These are phyloP conservation scores for Jasminum sambac DNA, from an alignment of 257 asterid species.

Conservation along the genomic window DNA sequence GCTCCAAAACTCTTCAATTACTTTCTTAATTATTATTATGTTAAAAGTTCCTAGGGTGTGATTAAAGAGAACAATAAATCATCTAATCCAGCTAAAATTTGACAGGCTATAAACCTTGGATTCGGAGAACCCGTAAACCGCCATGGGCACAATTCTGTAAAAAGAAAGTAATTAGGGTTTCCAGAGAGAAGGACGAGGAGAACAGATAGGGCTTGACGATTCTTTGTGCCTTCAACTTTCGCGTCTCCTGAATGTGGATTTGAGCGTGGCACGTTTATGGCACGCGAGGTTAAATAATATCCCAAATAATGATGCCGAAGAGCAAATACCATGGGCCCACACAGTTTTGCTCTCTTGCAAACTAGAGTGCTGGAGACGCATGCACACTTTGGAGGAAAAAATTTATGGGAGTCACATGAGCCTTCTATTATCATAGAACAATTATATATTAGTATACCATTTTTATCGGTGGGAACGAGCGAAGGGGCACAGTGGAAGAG, in stretches of 20 bases:
- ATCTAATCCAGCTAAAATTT: conserved; percentile 49
- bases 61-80: conserved; percentile 29
- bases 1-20: conserved; percentile 28
- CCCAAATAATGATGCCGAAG: too few relatives aligned
- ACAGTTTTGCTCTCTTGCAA: too few relatives aligned
- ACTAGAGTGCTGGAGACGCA: too few relatives aligned
- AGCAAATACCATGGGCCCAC: too few relatives aligned
- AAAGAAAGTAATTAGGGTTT: conserved; percentile 35
- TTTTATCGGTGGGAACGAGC: too few relatives aligned
- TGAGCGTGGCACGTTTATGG: conserved; percentile 25
- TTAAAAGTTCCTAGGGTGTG: conserved; percentile 32
- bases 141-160: conserved; percentile 31
- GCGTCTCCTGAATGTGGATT: conserved; percentile 19
- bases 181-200: conserved; percentile 14
- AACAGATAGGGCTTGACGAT: conserved; percentile 68
- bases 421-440: too few relatives aligned
- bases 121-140: conserved; percentile 24
- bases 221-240: conserved; percentile 24
- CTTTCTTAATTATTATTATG: conserved; percentile 19
- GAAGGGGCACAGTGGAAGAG: too few relatives aligned
- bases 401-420: too few relatives aligned
- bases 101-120: conserved; percentile 28
- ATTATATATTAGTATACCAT: too few relatives aligned
- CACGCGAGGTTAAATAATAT: conserved; percentile 39
- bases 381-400: too few relatives aligned